Conservation (phyloP, 164 flowering plant genomes). For the Santalum album region DNA sequence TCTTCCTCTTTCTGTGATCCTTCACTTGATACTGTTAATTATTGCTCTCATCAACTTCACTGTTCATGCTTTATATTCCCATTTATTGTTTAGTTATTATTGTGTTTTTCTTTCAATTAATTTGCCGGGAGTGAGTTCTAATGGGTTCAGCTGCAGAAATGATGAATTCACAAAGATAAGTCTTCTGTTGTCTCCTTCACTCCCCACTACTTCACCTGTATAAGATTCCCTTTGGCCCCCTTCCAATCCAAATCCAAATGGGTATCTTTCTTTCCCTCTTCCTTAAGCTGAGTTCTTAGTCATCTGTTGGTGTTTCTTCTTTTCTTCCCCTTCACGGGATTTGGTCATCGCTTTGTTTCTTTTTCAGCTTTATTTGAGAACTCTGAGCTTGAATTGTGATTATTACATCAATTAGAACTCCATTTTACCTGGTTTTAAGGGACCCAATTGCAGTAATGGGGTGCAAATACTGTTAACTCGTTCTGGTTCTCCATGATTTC, state of each 20-base stretch:
- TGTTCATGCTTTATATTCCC: neutral
- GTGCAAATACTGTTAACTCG: too few species aligned
- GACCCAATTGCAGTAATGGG: too few species aligned
- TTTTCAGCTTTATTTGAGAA: too few species aligned
- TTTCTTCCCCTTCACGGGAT: neutral
- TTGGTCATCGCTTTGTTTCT: neutral
- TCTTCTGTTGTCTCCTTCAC: conserved; percentile 4
- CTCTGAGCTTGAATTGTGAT: too few species aligned
- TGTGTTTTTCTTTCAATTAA: conserved; percentile 2
- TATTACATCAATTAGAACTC: too few species aligned
- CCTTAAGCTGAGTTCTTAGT: neutral
- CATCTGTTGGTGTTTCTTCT: neutral
- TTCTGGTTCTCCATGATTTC: too few species aligned
- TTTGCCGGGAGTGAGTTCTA: too few species aligned
- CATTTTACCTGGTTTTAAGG: too few species aligned
- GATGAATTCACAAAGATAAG: neutral
- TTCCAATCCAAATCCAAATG: neutral
- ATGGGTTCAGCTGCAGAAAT: conserved; percentile 11
- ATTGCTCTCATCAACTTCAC: conserved; percentile 4
- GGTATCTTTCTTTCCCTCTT: neutral
- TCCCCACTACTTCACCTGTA: conserved; percentile 1
- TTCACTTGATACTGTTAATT: conserved; percentile 8
- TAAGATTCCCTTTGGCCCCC: neutral
- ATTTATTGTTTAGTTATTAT: neutral
- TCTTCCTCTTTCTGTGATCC: conserved; percentile 5